Percentiles rank a stretch among this genome's conserved stretches.
Conservation (phyloP, 495 filamentous ascomycete genomes). For the Lepraria neglecta region DNA sequence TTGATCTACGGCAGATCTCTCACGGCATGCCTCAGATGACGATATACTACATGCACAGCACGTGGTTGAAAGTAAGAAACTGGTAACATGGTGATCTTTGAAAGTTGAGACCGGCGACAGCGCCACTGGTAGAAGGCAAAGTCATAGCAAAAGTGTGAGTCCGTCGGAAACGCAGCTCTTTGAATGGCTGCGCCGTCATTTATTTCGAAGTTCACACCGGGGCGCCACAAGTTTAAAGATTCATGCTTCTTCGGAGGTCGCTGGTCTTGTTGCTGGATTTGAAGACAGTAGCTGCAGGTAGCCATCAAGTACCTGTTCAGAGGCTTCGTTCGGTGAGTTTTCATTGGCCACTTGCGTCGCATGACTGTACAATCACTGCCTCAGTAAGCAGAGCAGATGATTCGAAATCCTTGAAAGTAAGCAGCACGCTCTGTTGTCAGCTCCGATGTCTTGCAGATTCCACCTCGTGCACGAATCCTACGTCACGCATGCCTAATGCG, state of each 20-base stretch:
- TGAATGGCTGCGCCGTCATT: slow-evolving; percentile 1
- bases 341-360: not conserved
- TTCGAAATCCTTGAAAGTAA: not conserved
- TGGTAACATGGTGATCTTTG: not conserved
- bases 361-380: not conserved
- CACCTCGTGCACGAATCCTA: not conserved
- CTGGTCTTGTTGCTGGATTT: not conserved
- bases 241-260: not conserved
- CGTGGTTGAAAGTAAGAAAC: slow-evolving; percentile 5
- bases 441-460: slow-evolving; percentile 17
- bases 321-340: not conserved
- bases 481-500: not conserved
- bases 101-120: not conserved
- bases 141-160: not conserved
- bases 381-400: slow-evolving; percentile 12
- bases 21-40: not conserved
- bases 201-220: not conserved
- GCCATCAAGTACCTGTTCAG: too few relatives aligned
- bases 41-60: not conserved
- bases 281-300: too few relatives aligned
- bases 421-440: slow-evolving; percentile 7
- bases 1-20: slow-evolving; percentile 16
- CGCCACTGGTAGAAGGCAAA: not conserved
- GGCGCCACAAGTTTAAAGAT: not conserved
- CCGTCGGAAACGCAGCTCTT: not conserved